Conservation (phyloP, 306 rosid genomes). For the Quercus mongolica region DNA sequence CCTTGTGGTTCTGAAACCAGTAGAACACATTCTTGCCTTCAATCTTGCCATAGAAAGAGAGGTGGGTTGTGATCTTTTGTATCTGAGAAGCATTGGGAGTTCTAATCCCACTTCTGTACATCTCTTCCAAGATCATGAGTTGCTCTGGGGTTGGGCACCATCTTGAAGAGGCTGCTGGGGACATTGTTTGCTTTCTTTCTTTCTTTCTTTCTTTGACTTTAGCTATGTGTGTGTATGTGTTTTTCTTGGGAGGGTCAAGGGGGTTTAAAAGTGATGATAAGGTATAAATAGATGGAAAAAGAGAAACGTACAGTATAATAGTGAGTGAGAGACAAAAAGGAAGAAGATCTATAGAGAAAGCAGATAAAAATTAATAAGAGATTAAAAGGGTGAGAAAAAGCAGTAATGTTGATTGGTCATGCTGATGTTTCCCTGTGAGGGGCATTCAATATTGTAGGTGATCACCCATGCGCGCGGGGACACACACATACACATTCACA, state of each 20-base stretch:
- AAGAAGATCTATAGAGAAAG: conserved; percentile 20
- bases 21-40: conserved; percentile 93
- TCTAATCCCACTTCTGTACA: conserved; percentile 71
- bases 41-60: conserved; percentile 82
- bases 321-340: conserved; percentile 50
- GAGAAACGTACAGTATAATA: conserved; percentile 45
- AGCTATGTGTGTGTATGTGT: neutral
- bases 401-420: conserved; percentile 39
- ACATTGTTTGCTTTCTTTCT: conserved; percentile 31
- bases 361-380: conserved; percentile 31
- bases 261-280: conserved; percentile 5
- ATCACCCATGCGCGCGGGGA: conserved; percentile 26
- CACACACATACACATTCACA: neutral
- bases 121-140: conserved; percentile 83
- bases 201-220: neutral
- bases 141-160: conserved; percentile 97
- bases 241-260: conserved; percentile 13
- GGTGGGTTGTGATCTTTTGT: conserved; percentile 80
- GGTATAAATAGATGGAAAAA: conserved; percentile 48
- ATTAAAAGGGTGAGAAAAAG: conserved; percentile 12
- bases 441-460: conserved; percentile 48
- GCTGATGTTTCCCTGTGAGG: conserved; percentile 56
- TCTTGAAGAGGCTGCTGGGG: conserved; percentile 63
- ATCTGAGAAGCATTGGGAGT: conserved; percentile 89
- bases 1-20: conserved; percentile 98